A percentile compares a stretch with the other conserved stretches of the same genome.
These are phyloP conservation scores for Cunninghamia lanceolata DNA, from an alignment of 75 land plant genomes.

Conservation along the genomic window DNA sequence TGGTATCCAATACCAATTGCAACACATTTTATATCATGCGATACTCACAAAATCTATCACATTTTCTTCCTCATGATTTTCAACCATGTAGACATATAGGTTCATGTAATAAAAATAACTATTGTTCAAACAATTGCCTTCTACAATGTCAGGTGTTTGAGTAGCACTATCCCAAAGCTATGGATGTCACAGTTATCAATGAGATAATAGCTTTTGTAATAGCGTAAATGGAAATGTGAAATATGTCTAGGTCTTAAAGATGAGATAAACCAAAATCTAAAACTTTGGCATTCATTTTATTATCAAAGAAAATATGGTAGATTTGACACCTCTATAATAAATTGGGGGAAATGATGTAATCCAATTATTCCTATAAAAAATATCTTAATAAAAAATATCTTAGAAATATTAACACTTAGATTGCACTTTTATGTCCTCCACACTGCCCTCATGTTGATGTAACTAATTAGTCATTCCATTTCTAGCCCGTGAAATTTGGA, in stretches of 20 bases:
- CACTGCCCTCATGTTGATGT: too few species aligned
- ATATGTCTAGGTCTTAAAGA: slow-evolving; percentile 20
- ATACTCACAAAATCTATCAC: slow-evolving; percentile 29
- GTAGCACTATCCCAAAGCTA: slow-evolving; percentile 59
- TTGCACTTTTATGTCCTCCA: too few species aligned
- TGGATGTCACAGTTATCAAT: slow-evolving; percentile 56
- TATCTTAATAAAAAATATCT: too few species aligned
- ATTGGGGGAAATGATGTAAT: slow-evolving; percentile 37
- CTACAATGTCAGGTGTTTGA: slow-evolving; percentile 38
- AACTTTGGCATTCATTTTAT: slow-evolving; percentile 43
- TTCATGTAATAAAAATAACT: slow-evolving; percentile 32
- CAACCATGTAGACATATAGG: slow-evolving; percentile 33
- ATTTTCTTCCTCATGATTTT: not conserved
- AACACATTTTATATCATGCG: slow-evolving; percentile 18
- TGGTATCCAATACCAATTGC: slow-evolving; percentile 30
- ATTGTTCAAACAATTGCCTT: slow-evolving; percentile 37
- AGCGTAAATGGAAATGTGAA: slow-evolving; percentile 49
- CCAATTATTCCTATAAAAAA: too few species aligned
- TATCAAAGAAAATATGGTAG: slow-evolving; percentile 46
- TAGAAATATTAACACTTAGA: too few species aligned
- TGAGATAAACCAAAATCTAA: slow-evolving; percentile 60
- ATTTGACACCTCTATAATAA: slow-evolving; percentile 53
- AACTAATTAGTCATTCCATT: too few species aligned
- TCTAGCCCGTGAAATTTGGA: too few species aligned
- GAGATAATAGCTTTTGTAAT: slow-evolving; percentile 45